Percentiles rank a stretch among this genome's conserved stretches.
These are phyloP conservation scores for Candida maltosa DNA, from an alignment of 805 yeast genomes.

Conservation along the genomic window DNA sequence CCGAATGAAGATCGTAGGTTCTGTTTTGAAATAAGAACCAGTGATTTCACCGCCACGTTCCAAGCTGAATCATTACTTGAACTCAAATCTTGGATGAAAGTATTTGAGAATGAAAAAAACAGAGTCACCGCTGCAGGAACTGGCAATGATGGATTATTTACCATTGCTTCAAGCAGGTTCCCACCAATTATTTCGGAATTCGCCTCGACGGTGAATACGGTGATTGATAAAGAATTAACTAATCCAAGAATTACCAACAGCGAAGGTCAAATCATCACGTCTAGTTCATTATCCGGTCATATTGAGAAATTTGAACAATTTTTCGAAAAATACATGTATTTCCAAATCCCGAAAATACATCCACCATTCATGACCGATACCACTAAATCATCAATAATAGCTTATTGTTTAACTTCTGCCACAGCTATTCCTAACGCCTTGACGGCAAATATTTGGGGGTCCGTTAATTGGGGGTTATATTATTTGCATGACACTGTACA, in stretches of 20 bases:
- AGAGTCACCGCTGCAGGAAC: constrained; percentile 36
- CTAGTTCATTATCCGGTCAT: constrained; percentile 34
- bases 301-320: constrained; percentile 34
- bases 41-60: constrained; percentile 53
- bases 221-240: constrained; percentile 52
- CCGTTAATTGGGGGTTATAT: constrained; percentile 81
- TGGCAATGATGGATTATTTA: constrained; percentile 34
- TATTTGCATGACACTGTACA: constrained; percentile 32
- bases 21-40: constrained; percentile 79
- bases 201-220: constrained; percentile 60
- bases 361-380: constrained; percentile 75
- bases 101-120: constrained; percentile 60
- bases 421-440: constrained; percentile 74
- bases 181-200: constrained; percentile 71
- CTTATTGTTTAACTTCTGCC: constrained; percentile 58
- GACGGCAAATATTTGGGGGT: constrained; percentile 93
- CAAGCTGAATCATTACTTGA: constrained; percentile 79
- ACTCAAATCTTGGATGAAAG: constrained; percentile 70
- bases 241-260: constrained; percentile 29
- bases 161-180: constrained; percentile 58
- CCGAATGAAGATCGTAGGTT: constrained; percentile 77
- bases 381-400: constrained; percentile 65
- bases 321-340: constrained; percentile 32
- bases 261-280: constrained; percentile 32
- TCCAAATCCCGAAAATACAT: constrained; percentile 33